Base-by-base conservation (phyloP, 1,284 basidiomycete genomes). In the Boletus mariae region DNA sequence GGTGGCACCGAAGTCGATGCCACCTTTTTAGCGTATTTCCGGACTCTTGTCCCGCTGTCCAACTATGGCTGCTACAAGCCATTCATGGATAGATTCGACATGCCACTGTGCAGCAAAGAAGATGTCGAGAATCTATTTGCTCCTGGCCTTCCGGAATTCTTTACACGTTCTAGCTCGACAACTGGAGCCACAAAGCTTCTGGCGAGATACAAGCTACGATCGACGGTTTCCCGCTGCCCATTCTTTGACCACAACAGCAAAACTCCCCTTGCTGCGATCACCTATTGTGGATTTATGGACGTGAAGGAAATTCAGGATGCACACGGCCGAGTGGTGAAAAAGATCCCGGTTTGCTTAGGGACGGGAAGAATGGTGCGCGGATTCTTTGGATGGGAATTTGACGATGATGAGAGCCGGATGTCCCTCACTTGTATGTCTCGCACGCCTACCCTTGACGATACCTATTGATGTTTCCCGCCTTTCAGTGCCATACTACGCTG, bases 21-120 rank as follows among this genome's bases (percentile, higher is more conserved):
- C 6, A 9, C 28, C 6, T 29, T 29, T 29, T 5, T 29, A 29
- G 28, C 9, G 28, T 29, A 9, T 9, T 29, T 29, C 28, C 35
- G 58, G 12, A 10, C 47, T 15, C 45, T 49, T 20, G 54, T 62
- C 28, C 63, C 62, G 3, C 49, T 61, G 1, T 56, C 64, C 1
- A 20, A 38, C 23, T 66, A 64, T n/a, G 53, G 50, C 8, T 23
- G 43, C 2, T 29, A 20, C 20, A 20, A 20, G 20, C 20, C 20
- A 20, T 20, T 20, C 20, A 20, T 20, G 20, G 20, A 20, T 20
- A 20, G 20, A 20, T 20, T 20, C 20, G 20, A 20, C 20, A 20
- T 20, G 20, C 20, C 20, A 20, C 20, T 20, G 20, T 20, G 20
- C 20, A 20, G 20, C 20, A 20, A 20, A 20, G 20, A 20, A 20